A percentile compares a stretch with the other conserved stretches of the same genome.
These are phyloP conservation scores for Phytophthora cactorum DNA, from an alignment of 352 stramenopile species.

Conservation along the genomic window DNA sequence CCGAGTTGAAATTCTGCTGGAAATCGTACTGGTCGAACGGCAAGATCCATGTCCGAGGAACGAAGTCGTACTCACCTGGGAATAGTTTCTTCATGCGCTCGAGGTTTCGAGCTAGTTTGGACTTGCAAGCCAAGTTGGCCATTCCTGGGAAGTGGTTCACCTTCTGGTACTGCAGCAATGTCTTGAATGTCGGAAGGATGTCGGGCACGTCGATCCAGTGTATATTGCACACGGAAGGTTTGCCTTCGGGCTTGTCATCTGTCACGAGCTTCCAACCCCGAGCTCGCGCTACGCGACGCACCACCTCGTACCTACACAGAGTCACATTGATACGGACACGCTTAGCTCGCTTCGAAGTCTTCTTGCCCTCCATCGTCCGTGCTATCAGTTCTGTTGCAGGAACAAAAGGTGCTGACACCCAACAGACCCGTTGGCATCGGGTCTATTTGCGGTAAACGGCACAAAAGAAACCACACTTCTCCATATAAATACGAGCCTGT, in stretches of 20 bases:
- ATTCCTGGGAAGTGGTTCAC: constrained; percentile 98
- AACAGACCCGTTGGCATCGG: not conserved
- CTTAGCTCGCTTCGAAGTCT: constrained; percentile 42
- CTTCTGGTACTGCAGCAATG: constrained; percentile 92
- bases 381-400: not conserved
- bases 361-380: constrained; percentile 29
- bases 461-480: not conserved
- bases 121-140: constrained; percentile 95
- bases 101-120: constrained; percentile 94
- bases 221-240: constrained; percentile 85
- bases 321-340: constrained; percentile 77
- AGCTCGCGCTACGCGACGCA: constrained; percentile 78
- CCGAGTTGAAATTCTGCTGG: constrained; percentile 89
- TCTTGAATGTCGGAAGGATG: constrained; percentile 90
- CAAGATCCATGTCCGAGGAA: constrained; percentile 96
- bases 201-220: constrained; percentile 96
- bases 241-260: constrained; percentile 73
- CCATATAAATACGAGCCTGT: not conserved
- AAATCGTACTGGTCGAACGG: constrained; percentile 95
- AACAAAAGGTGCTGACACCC: not conserved
- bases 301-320: constrained; percentile 82
- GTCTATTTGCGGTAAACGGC: not conserved
- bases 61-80: constrained; percentile 93
- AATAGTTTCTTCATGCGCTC: constrained; percentile 96
- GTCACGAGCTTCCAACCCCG: constrained; percentile 79